These are phyloP conservation scores for Alternaria sp. DNA, from an alignment of 2,329 filamentous ascomycete species.

Conservation along the genomic window DNA sequence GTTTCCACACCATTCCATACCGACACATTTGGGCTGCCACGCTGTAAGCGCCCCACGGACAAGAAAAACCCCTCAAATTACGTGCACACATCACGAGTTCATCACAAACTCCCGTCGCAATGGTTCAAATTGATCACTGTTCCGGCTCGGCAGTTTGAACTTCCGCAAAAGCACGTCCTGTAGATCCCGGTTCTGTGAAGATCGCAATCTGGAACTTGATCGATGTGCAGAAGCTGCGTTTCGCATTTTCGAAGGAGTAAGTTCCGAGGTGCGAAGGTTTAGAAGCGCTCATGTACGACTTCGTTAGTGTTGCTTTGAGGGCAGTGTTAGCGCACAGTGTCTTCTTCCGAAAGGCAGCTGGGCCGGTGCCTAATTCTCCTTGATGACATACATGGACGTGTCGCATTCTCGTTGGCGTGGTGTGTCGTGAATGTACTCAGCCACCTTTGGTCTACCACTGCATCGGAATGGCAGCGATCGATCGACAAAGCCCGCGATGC, in stretches of 20 bases:
- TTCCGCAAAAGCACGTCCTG: not conserved
- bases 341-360: not conserved
- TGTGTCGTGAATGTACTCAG: not conserved
- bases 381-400: not conserved
- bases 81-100: not conserved
- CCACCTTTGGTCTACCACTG: not conserved
- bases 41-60: not conserved
- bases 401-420: not conserved
- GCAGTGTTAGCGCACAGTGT: not conserved
- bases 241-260: not conserved
- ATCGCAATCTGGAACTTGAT: not conserved
- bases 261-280: not conserved
- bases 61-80: not conserved
- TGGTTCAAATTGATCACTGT: not conserved
- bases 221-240: not conserved
- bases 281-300: not conserved
- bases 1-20: not conserved
- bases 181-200: not conserved
- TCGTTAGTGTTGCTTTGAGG: not conserved
- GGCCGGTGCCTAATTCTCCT: not conserved
- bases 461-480: not conserved
- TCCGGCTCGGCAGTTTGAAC: not conserved
- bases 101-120: not conserved
- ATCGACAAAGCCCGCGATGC: not conserved
- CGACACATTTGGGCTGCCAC: not conserved